Base-by-base conservation (phyloP, 2,329 filamentous ascomycete species). In the Diplodia scrobiculata region DNA sequence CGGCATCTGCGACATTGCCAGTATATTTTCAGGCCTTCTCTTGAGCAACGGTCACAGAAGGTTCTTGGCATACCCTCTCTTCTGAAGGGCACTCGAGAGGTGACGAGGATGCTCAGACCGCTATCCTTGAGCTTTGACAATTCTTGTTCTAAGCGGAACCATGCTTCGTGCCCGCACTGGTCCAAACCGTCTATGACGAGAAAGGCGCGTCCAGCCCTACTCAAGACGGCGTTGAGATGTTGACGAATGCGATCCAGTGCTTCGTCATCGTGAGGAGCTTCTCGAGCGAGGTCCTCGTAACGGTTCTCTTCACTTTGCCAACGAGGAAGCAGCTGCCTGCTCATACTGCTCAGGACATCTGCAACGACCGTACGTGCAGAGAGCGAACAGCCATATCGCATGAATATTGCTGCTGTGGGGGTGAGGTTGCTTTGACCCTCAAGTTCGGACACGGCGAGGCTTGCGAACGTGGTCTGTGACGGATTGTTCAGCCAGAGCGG, bases 51-150 rank as follows among this genome's bases (percentile, higher is more conserved):
- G 17, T 41, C 38, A n/a, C 38, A 41, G 1, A 1, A 17, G 17
- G 7, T 17, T 2, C 5, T 0, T 2, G 17, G 6, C 38, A 17
- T n/a, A 0, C 7, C 0, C 7, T 7, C 17, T 7, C 14, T 41
- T 7, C 14, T 1, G 17, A 41, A 41, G 17, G 38, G 38, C 38
- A 41, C 38, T 7, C 38, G 5, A 17, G 38, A 41, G 38, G 17
- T 7, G 17, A 7, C 38, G 14, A 41, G 38, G 38, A 41, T 41
- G 25, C 25, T 25, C 25, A 25, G 25, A 25, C 25, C 25, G 3
- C 25, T 17, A 2, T 41, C 14, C 4, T 41, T 41, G 4, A 41
- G 36, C 36, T 41, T 5, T 0, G 36, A 41, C 14, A 41, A n/a
- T 14, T 41, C 36, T 17, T 14, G 3, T 17, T 41, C 36, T 41